Conservation (phyloP, 768 basidiomycete species). For the Tephrocybe sp. region DNA sequence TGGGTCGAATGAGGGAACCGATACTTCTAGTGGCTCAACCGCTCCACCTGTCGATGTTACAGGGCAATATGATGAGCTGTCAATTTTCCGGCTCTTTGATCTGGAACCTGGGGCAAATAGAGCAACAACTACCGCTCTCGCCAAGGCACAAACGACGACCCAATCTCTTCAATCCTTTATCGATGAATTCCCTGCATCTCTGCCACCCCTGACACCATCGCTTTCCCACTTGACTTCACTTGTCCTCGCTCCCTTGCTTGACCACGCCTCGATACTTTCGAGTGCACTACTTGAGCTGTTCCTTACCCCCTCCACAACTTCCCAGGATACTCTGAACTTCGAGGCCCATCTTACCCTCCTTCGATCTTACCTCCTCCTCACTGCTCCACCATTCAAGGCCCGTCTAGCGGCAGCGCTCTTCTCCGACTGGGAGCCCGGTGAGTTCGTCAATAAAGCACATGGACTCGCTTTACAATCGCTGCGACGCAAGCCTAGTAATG, state of each 20-base stretch:
- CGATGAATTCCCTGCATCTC: conserved; percentile 50
- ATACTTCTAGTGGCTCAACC: background rate
- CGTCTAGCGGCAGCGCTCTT: conserved; percentile 74
- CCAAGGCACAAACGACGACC: conserved; percentile 3
- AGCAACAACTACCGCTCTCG: conserved; percentile 18
- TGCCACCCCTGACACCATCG: conserved; percentile 68
- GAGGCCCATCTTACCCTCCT: conserved; percentile 66
- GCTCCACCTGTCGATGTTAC: background rate
- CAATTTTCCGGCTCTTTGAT: conserved; percentile 59
- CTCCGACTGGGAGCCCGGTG: conserved; percentile 63
- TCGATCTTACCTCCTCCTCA: conserved; percentile 74
- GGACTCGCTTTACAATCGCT: conserved; percentile 34
- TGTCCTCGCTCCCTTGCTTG: conserved; percentile 59
- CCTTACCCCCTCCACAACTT: conserved; percentile 43
- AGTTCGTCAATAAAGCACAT: conserved; percentile 34
- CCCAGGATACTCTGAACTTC: conserved; percentile 59
- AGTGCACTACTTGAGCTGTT: conserved; percentile 66
- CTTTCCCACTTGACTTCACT: conserved; percentile 61
- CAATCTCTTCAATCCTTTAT: conserved; percentile 48
- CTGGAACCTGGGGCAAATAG: conserved; percentile 57
- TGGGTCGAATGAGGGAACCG: background rate
- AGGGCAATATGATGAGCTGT: conserved; percentile 35
- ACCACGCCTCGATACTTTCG: conserved; percentile 66
- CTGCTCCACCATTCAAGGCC: conserved; percentile 70
- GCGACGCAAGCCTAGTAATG: conserved; percentile 26